Conservation (phyloP, 2,329 filamentous ascomycete genomes). For the Fusarium lateritium region DNA sequence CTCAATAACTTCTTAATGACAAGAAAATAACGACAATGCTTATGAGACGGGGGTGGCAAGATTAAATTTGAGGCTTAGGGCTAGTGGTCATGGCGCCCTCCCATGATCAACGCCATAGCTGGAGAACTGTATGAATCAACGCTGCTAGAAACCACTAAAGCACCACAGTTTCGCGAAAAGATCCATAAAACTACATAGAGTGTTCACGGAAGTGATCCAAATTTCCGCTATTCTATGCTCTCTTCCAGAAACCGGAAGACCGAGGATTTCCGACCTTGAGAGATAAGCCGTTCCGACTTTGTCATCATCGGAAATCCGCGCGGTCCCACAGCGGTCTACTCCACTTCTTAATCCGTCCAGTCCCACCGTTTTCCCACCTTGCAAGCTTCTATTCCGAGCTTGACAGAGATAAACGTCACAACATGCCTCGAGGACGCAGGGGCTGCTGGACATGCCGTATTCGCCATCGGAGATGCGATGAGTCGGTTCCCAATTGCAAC, state of each 20-base stretch:
- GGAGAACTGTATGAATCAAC: background rate
- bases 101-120: background rate
- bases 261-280: background rate
- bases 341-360: background rate
- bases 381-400: constrained; percentile 6
- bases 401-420: background rate
- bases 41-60: too few species aligned
- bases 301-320: background rate
- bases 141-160: too few species aligned
- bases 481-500: constrained; percentile 42
- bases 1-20: background rate
- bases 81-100: background rate
- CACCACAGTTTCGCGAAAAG: too few species aligned
- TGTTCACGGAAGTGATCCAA: background rate
- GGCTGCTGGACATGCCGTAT: constrained; percentile 52
- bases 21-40: too few species aligned
- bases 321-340: background rate
- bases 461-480: constrained; percentile 51
- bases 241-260: background rate
- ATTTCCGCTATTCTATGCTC: background rate
- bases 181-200: too few species aligned
- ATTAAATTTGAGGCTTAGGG: too few species aligned
- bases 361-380: background rate
- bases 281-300: background rate
- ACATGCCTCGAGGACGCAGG: constrained; percentile 33